Evolutionary conservation across 1,284 basidiomycete species (phyloP), one percentile per base, ranked within the genome.

Genomic region (Neolentinus lepideus): DNA sequence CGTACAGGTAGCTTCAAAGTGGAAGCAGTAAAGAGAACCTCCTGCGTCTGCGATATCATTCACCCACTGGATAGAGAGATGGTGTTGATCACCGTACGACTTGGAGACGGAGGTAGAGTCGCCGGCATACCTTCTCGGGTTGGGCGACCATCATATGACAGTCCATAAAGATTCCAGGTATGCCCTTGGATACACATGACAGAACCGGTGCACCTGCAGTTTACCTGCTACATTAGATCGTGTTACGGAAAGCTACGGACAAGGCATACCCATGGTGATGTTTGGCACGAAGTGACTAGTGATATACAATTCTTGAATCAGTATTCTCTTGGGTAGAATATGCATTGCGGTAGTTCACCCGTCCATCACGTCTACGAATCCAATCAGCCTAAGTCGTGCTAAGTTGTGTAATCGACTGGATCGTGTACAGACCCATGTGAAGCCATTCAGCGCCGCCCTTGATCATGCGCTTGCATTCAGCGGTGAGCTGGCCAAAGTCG

Each of bases 71-170:
- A 36, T 29, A 43, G 21, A 16, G 33, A 29, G 45, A 29, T 21
- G 26, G 12, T 53, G 22, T 46, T 16, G 52, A 27, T 52, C 43
- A n/a, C n/a, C n/a, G n/a, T n/a, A n/a, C n/a, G n/a, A n/a, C n/a
- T n/a, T n/a, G n/a, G n/a, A n/a, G n/a, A n/a, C 29, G 52, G 24
- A 48, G 33, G 6, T 11, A 27, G 26, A 52, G 46, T 45, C 29
- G 25, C 9, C 25, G 33, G n/a, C 50, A 22, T 64, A 92, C 94
- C 79, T 89, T 87, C 64, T 90, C 90, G 1, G 97, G 97, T 59
- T 98, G 79, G 0, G 94, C 74, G 16, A 99, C 97, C 97, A 99
- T 99, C 97, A 99, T 99, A 74, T 99, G 97, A 73, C 95, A 98
- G 72, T 99, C 97, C 96, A 99, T 99, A 75, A 95, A 99, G 62